These are phyloP conservation scores for Heterococcus sp. DNA, from an alignment of 108 stramenopile genomes.

Conservation along the genomic window DNA sequence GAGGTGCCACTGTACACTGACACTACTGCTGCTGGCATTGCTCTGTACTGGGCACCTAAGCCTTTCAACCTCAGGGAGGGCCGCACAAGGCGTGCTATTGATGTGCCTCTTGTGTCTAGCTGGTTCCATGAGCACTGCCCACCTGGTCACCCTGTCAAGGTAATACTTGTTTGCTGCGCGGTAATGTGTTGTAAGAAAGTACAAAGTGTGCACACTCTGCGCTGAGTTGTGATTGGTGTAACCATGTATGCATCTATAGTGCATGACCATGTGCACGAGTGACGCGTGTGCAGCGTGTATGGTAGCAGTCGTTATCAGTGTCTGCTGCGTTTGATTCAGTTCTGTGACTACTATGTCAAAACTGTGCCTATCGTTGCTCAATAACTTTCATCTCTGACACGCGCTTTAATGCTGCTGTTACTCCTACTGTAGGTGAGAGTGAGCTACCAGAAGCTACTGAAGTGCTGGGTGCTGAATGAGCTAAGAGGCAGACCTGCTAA, in stretches of 20 bases:
- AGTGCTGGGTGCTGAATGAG: conserved; percentile 94
- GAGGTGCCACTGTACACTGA: conserved; percentile 56
- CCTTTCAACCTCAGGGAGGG: conserved; percentile 92
- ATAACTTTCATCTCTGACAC: no score
- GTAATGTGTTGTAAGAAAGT: not conserved
- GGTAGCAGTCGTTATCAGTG: not conserved
- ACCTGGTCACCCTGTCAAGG: conserved; percentile 89
- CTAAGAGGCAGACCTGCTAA: conserved; percentile 79
- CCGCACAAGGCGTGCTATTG: conserved; percentile 84
- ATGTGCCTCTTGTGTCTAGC: conserved; percentile 91
- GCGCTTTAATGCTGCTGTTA: not conserved
- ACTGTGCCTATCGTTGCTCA: not conserved
- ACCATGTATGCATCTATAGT: no score
- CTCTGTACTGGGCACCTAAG: conserved; percentile 91
- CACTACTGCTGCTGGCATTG: conserved; percentile 74
- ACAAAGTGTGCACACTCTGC: not conserved
- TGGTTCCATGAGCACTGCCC: conserved; percentile 79
- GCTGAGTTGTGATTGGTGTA: not conserved
- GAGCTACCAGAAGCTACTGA: conserved; percentile 96
- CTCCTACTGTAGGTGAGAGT: conserved; percentile 69
- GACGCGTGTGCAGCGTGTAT: not conserved
- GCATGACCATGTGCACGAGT: not conserved
- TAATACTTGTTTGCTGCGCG: not conserved
- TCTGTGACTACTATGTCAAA: not conserved
- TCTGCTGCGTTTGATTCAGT: not conserved